Percentiles rank a stretch among this genome's conserved stretches.
These are phyloP conservation scores for Pouteria campechiana DNA, from an alignment of 179 eudicot genomes.

Conservation along the genomic window DNA sequence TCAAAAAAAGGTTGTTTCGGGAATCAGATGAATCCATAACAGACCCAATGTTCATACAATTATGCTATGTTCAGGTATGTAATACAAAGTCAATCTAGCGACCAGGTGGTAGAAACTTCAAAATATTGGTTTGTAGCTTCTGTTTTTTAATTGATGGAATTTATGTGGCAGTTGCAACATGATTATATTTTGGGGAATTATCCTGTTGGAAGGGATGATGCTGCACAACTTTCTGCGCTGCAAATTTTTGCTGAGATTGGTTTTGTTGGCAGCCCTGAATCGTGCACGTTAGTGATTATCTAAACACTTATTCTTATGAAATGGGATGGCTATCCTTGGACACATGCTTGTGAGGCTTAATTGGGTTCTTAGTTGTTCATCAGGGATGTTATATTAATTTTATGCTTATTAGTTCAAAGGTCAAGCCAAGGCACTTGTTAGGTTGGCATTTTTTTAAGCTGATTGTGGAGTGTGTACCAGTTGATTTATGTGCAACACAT, in stretches of 20 bases:
- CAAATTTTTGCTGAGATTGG: slow-evolving; percentile 94
- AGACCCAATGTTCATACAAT: slow-evolving; percentile 95
- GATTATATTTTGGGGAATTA: slow-evolving; percentile 95
- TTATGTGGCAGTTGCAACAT: slow-evolving; percentile 70
- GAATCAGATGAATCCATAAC: slow-evolving; percentile 93
- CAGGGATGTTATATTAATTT: too few relatives aligned
- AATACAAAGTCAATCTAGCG: too few relatives aligned
- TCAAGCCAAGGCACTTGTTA: too few relatives aligned
- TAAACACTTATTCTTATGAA: background rate
- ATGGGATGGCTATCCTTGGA: background rate
- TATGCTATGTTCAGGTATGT: slow-evolving; percentile 89
- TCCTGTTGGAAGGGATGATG: slow-evolving; percentile 97
- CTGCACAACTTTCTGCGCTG: slow-evolving; percentile 85
- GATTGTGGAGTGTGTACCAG: too few relatives aligned
- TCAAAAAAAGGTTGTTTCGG: slow-evolving; percentile 87
- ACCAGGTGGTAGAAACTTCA: too few relatives aligned
- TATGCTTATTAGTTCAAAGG: too few relatives aligned
- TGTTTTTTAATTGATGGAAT: too few relatives aligned
- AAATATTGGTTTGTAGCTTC: too few relatives aligned
- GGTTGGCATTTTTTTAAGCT: too few relatives aligned
- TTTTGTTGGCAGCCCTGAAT: slow-evolving; percentile 57
- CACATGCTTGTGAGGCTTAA: too few relatives aligned
- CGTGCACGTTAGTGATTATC: slow-evolving; percentile 66
- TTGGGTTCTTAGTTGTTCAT: too few relatives aligned
- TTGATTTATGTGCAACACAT: too few relatives aligned